Evolutionary conservation across 306 rosid genomes (phyloP).

Genomic region (Psophocarpus tetragonolobus): DNA sequence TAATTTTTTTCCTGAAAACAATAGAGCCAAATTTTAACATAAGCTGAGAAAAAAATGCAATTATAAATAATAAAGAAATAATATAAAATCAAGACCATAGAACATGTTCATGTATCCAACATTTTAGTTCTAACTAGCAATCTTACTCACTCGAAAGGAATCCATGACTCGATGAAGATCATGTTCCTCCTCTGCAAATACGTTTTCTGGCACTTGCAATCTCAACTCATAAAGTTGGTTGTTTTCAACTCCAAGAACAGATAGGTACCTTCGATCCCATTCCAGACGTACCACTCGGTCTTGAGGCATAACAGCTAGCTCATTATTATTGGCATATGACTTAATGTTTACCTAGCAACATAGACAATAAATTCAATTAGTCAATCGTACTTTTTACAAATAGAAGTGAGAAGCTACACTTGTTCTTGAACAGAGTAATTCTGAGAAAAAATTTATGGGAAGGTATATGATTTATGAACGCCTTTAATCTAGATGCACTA

Average conservation of each 20-base stretch:
- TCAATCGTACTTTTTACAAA: not conserved
- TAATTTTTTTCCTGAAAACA: no score
- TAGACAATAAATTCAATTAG: slow-evolving; percentile 3
- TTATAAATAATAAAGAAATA: not conserved
- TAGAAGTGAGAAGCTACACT: not conserved
- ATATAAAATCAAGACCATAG: not conserved
- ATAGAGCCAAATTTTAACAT: not conserved
- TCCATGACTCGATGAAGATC: slow-evolving; percentile 86
- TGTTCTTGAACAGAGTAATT: not conserved
- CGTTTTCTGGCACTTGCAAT: slow-evolving; percentile 88
- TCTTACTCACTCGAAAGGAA: slow-evolving; percentile 86
- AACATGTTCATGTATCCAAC: not conserved
- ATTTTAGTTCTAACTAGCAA: slow-evolving; percentile 35
- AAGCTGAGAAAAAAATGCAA: not conserved
- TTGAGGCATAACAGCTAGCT: slow-evolving; percentile 94
- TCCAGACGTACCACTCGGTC: slow-evolving; percentile 82
- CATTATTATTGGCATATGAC: slow-evolving; percentile 89
- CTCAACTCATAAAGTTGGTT: slow-evolving; percentile 83
- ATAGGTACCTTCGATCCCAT: slow-evolving; percentile 88
- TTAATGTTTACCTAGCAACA: slow-evolving; percentile 82
- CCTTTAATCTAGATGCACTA: not conserved
- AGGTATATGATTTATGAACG: not conserved
- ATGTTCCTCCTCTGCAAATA: slow-evolving; percentile 69
- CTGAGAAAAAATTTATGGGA: not conserved
- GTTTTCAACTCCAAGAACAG: slow-evolving; percentile 97